phyloP scores from a whole-genome alignment of 768 basidiomycete genomes.

The Hydnomerulius pinastri region DNA sequence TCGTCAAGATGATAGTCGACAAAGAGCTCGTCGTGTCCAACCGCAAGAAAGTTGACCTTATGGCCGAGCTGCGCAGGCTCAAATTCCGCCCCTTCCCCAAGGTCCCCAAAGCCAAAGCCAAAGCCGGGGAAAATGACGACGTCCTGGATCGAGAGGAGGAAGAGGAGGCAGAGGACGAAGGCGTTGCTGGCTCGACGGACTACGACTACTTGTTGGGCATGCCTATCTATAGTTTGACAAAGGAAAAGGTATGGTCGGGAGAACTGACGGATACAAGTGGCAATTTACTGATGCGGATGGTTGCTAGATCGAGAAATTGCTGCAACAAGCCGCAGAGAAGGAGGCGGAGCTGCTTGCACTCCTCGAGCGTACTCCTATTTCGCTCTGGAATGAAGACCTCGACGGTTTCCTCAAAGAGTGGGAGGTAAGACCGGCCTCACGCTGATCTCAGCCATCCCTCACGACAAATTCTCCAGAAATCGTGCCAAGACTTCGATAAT shows the following conservation, averaged over 20 bases:
- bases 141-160: conserved; percentile 55
- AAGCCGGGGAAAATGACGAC: conserved; percentile 66
- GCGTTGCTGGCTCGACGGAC: conserved; percentile 54
- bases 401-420: conserved; percentile 82
- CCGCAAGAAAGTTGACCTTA: conserved; percentile 86
- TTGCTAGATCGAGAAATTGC: conserved; percentile 78
- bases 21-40: conserved; percentile 80
- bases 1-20: conserved; percentile 94
- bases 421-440: conserved; percentile 60
- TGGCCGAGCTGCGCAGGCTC: conserved; percentile 76
- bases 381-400: conserved; percentile 90
- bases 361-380: conserved; percentile 74
- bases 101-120: conserved; percentile 61
- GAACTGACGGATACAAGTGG: neutral
- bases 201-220: conserved; percentile 95
- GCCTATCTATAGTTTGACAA: conserved; percentile 94
- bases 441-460: neutral
- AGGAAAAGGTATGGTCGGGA: conserved; percentile 70
- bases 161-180: conserved; percentile 45
- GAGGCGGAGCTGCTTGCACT: conserved; percentile 78
- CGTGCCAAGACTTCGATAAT: conserved; percentile 44
- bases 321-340: conserved; percentile 77
- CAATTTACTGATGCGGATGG: conserved; percentile 6
- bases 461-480: conserved; percentile 33
- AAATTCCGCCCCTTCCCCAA: conserved; percentile 95